These are phyloP conservation scores for Mycena kentingensis DNA, from an alignment of 768 basidiomycete genomes.

Conservation along the genomic window DNA sequence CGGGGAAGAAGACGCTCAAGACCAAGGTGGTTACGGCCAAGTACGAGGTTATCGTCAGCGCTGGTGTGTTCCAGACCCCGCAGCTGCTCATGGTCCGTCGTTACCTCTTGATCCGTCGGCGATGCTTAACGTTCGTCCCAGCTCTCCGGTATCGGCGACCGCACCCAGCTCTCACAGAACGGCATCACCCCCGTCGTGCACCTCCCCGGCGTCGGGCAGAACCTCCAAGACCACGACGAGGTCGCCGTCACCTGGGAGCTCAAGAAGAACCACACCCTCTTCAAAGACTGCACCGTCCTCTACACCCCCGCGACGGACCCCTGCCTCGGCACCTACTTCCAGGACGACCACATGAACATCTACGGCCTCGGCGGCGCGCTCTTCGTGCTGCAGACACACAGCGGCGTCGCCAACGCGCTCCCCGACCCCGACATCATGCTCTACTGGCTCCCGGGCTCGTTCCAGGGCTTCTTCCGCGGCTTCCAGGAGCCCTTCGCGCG, in stretches of 20 bases:
- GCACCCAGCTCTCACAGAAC: constrained; percentile 1
- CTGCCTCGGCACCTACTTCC: constrained; percentile 4
- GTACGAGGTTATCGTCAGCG: constrained; percentile 44
- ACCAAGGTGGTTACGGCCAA: constrained; percentile 4
- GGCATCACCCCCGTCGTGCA: constrained; percentile 10
- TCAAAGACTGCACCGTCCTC: constrained; percentile 10
- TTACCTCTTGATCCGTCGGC: not conserved
- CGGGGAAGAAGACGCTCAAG: constrained; percentile 7
- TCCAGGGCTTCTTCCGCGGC: constrained; percentile 32
- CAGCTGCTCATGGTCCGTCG: constrained; percentile 17
- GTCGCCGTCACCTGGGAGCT: constrained; percentile 13
- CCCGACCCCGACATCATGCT: no score
- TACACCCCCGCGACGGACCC: constrained; percentile 2
- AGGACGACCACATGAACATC: constrained; percentile 9
- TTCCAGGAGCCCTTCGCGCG: constrained; percentile 24
- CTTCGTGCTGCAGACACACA: not conserved
- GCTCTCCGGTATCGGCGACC: constrained; percentile 33
- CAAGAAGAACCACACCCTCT: constrained; percentile 16
- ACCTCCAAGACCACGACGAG: constrained; percentile 39
- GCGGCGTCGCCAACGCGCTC: no score
- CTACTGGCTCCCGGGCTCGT: constrained; percentile 27
- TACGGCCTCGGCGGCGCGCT: constrained; percentile 6
- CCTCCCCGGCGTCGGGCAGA: constrained; percentile 27
- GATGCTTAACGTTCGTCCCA: not conserved
- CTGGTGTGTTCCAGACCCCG: constrained; percentile 19